These are phyloP conservation scores for Cnidoscolus chayamansa DNA, from an alignment of 441 rosid genomes.

Conservation along the genomic window DNA sequence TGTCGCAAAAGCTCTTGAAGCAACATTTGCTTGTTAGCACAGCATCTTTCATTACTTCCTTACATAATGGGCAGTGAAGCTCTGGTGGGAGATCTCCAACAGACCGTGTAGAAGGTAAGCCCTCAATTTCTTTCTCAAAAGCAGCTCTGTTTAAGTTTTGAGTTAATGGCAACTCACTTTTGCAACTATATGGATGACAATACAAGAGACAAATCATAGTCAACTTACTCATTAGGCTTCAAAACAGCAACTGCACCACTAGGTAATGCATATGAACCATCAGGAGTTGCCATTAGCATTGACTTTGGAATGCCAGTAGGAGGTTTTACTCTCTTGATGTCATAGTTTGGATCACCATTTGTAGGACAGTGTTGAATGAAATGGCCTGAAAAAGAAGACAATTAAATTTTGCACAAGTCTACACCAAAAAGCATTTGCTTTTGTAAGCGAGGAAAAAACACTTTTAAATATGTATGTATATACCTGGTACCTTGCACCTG, in stretches of 20 bases:
- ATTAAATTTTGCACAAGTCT: slow-evolving; percentile 3
- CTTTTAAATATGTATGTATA: slow-evolving; percentile 23
- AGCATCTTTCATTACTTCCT: slow-evolving; percentile 99
- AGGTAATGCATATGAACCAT: slow-evolving; percentile 96
- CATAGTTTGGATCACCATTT: slow-evolving; percentile 91
- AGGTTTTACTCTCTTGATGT: slow-evolving; percentile 86
- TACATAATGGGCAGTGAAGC: slow-evolving; percentile 91
- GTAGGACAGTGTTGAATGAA: slow-evolving; percentile 98
- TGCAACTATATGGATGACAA: slow-evolving; percentile 17
- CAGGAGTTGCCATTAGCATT: slow-evolving; percentile 93
- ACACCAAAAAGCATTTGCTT: slow-evolving; percentile 6
- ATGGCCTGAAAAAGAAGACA: slow-evolving; percentile 55
- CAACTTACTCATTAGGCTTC: slow-evolving; percentile 89
- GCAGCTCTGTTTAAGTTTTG: slow-evolving; percentile 63
- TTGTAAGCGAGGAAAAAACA: neutral
- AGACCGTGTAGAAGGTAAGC: slow-evolving; percentile 82
- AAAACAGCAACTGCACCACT: slow-evolving; percentile 95
- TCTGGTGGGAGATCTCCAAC: slow-evolving; percentile 98
- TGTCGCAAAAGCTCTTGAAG: slow-evolving; percentile 81
- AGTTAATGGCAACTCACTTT: slow-evolving; percentile 8
- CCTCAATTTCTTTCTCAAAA: slow-evolving; percentile 94
- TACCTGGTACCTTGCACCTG: slow-evolving; percentile 93
- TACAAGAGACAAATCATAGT: neutral
- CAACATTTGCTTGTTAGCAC: slow-evolving; percentile 96
- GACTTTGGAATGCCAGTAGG: slow-evolving; percentile 99